phyloP scores from a whole-genome alignment of 1,284 basidiomycete genomes.

The Stygiomarasmius scandens region DNA sequence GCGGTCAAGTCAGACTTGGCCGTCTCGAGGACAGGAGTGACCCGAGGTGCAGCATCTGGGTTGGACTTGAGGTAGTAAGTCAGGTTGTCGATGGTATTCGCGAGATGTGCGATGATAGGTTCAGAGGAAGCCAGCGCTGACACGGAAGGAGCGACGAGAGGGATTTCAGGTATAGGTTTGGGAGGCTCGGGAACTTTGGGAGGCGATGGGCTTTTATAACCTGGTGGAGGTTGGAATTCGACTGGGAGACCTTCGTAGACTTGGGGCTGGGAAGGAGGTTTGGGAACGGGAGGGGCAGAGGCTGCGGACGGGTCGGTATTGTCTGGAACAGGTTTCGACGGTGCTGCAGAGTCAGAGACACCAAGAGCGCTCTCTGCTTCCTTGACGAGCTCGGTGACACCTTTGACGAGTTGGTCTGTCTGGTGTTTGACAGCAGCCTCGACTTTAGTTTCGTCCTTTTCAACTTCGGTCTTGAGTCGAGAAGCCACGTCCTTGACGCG shows the following conservation, averaged over 20 bases:
- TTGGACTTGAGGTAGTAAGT: conserved; percentile 81
- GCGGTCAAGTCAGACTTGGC: conserved; percentile 86
- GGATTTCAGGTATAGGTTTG: conserved; percentile 52
- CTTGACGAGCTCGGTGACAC: conserved; percentile 64
- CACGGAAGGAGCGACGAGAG: conserved; percentile 83
- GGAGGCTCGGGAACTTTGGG: conserved; percentile 43
- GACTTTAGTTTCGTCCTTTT: conserved; percentile 44
- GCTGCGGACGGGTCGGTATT: conserved; percentile 25
- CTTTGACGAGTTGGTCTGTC: conserved; percentile 57
- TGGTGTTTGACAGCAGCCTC: conserved; percentile 50
- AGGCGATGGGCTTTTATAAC: conserved; percentile 66
- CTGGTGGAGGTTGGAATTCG: conserved; percentile 90
- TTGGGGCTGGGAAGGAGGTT: conserved; percentile 24
- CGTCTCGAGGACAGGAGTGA: conserved; percentile 68
- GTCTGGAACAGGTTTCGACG: conserved; percentile 23
- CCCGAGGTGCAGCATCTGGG: conserved; percentile 69
- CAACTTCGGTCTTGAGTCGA: conserved; percentile 53
- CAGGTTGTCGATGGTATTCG: conserved; percentile 91
- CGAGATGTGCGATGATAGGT: conserved; percentile 91
- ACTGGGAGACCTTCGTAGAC: conserved; percentile 79
- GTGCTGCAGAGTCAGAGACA: conserved; percentile 17
- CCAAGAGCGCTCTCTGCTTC: conserved; percentile 72
- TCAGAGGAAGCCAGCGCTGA: conserved; percentile 75
- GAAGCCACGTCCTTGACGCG: conserved; percentile 49
- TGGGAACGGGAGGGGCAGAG: conserved; percentile 32